A percentile compares a stretch with the other conserved stretches of the same genome.
These are phyloP conservation scores for Cichorium intybus DNA, from an alignment of 140 eudicot species.

Conservation along the genomic window DNA sequence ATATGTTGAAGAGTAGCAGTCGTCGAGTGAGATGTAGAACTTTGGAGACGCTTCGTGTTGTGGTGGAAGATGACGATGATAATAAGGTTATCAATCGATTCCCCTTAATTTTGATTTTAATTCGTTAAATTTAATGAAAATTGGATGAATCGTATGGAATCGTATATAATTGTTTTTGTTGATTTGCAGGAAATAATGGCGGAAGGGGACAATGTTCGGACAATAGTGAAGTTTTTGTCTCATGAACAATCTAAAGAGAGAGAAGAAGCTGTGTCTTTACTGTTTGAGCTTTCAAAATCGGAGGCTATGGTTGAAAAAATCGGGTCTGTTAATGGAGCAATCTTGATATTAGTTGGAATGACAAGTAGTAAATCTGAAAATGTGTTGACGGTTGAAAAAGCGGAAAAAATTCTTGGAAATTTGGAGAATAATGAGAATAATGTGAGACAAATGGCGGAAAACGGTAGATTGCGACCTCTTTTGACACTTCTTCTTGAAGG, in stretches of 20 bases:
- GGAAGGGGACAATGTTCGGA: constrained; percentile 89
- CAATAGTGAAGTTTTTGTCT: constrained; percentile 75
- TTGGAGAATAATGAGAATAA: constrained; percentile 74
- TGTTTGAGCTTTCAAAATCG: constrained; percentile 80
- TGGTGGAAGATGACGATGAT: constrained; percentile 72
- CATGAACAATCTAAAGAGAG: constrained; percentile 85
- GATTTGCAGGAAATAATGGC: constrained; percentile 85
- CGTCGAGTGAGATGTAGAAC: constrained; percentile 67
- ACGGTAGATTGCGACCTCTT: constrained; percentile 86
- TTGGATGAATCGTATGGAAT: no score
- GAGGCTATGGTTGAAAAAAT: constrained; percentile 64
- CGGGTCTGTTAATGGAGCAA: constrained; percentile 85
- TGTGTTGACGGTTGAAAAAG: constrained; percentile 66
- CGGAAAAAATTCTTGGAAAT: constrained; percentile 71
- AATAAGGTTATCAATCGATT: constrained; percentile 61
- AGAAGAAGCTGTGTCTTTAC: constrained; percentile 88
- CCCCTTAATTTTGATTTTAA: not conserved
- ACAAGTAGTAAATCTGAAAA: constrained; percentile 90
- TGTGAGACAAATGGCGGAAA: constrained; percentile 91
- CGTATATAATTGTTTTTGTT: not conserved
- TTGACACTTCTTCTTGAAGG: constrained; percentile 84
- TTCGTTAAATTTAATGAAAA: not conserved
- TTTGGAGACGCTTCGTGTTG: constrained; percentile 79
- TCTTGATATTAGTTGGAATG: constrained; percentile 85
- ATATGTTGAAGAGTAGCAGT: constrained; percentile 73